Conservation (phyloP, 2,329 filamentous ascomycete genomes). For the Phyllosticta citriasiana region DNA sequence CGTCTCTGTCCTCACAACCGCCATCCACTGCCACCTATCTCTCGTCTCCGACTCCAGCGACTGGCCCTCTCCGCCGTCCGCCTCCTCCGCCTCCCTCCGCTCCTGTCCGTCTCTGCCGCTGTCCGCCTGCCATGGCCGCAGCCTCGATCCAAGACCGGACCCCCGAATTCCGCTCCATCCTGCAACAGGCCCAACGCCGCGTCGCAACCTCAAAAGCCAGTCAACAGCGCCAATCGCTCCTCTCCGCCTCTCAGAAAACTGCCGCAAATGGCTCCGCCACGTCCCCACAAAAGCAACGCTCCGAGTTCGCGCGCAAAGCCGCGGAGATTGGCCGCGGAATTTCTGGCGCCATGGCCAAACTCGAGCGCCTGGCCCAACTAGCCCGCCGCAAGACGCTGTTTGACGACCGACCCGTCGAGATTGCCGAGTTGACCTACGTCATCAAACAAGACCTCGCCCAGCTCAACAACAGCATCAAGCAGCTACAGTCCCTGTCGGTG, state of each 20-base stretch:
- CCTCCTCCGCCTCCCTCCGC: conserved; percentile 5
- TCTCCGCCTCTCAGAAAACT: conserved; percentile 57
- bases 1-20: neutral
- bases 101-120: neutral
- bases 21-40: neutral
- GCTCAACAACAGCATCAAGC: conserved; percentile 77
- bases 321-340: conserved; percentile 90
- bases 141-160: conserved; percentile 92
- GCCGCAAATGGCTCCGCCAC: conserved; percentile 44
- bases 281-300: conserved; percentile 42
- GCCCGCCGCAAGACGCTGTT: conserved; percentile 96
- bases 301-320: conserved; percentile 86
- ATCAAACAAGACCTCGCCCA: conserved; percentile 93
- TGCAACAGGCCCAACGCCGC: conserved; percentile 72
- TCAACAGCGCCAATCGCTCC: conserved; percentile 69
- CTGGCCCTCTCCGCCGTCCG: conserved; percentile 1
- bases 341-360: conserved; percentile 82
- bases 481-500: conserved; percentile 66
- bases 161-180: conserved; percentile 85
- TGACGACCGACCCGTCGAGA: conserved; percentile 92
- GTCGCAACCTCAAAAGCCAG: conserved; percentile 67
- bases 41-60: neutral
- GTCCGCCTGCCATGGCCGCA: conserved; percentile 26
- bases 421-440: conserved; percentile 91
- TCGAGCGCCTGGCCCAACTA: conserved; percentile 86